phyloP scores from a whole-genome alignment of 345 rosid genomes.

The Boechera divaricarpa region DNA sequence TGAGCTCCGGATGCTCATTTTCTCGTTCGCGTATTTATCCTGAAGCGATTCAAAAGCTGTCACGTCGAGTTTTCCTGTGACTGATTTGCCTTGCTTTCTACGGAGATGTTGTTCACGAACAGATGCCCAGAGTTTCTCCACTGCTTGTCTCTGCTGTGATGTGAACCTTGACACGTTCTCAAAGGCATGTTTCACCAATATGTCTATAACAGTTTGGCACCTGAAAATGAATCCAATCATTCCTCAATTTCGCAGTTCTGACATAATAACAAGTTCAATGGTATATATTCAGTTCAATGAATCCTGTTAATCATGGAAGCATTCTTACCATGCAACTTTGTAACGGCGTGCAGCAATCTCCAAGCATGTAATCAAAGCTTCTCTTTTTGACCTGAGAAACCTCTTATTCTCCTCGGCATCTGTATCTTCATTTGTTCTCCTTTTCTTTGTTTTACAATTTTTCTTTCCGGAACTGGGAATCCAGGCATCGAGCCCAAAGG shows the following conservation, averaged over 20 bases:
- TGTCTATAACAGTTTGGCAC: constrained; percentile 98
- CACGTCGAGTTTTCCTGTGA: constrained; percentile 86
- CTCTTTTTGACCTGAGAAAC: constrained; percentile 77
- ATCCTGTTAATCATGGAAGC: not conserved
- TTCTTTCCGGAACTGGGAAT: constrained; percentile 64
- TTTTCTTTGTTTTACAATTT: constrained; percentile 63
- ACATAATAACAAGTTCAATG: constrained; percentile 20
- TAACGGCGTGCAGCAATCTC: constrained; percentile 95
- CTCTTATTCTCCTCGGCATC: constrained; percentile 62
- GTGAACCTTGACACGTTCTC: constrained; percentile 85
- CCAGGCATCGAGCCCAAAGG: constrained; percentile 87
- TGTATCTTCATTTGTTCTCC: constrained; percentile 57
- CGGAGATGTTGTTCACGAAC: constrained; percentile 77
- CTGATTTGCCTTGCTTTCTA: constrained; percentile 94
- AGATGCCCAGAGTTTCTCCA: constrained; percentile 86
- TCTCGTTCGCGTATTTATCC: constrained; percentile 81
- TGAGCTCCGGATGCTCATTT: constrained; percentile 82
- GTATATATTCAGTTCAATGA: not conserved
- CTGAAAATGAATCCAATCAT: constrained; percentile 48
- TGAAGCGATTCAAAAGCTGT: constrained; percentile 92
- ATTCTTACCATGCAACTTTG: constrained; percentile 74
- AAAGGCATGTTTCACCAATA: constrained; percentile 89
- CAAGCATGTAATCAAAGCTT: constrained; percentile 79
- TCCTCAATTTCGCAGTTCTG: constrained; percentile 10
- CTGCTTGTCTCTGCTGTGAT: constrained; percentile 78